Base-by-base conservation (phyloP, 2,329 filamentous ascomycete genomes). In the Epichloe bromicola region DNA sequence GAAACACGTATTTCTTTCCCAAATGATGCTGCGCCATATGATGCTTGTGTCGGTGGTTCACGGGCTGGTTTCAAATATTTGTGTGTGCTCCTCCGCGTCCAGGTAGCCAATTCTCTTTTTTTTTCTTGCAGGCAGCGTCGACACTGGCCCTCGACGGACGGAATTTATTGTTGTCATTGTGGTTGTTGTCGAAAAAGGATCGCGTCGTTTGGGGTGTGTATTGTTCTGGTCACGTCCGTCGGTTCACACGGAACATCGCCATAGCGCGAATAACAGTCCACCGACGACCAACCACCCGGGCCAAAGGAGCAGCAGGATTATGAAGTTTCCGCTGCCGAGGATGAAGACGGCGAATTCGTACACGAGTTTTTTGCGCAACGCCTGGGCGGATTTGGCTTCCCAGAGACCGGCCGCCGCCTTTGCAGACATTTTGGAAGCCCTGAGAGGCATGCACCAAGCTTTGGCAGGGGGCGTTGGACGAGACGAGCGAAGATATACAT, bases 1-100 rank as follows among this genome's bases (percentile, higher is more conserved):
- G 93, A 12, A 98, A 98, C 67, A 82, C 87, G 0, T 96, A 96
- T 67, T 98, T 98, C 74, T 91, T 89, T 65, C 76, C 79, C 33
- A 63, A 63, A 43, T 70, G 65, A 67, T 26, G 20, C 5, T 5
- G 30, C 12, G 39, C 7, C 14, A 5, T 44, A 17, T 44, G 2
- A n/a, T 20, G 14, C 43, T 33, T 14, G 14, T 5, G 4, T 17
- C 15, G 23, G 8, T 45, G 23, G 8, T 45, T 11, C 26, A 30
- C 34, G n/a, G 33, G 5, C 40, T 12, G 12, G 10, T 26, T 4
- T 7, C 11, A 5, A 11, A 23, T 20, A 14, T 8, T 3, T 42
- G 19, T 7, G 11, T 26, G 41, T 42, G 11, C 15, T 17, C 15
- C 12, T 15, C 17, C 42, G 4, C 17, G 15, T 45, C 49, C 46